phyloP scores from a whole-genome alignment of 2,329 filamentous ascomycete species.

The Ceratocystis albifundus region DNA sequence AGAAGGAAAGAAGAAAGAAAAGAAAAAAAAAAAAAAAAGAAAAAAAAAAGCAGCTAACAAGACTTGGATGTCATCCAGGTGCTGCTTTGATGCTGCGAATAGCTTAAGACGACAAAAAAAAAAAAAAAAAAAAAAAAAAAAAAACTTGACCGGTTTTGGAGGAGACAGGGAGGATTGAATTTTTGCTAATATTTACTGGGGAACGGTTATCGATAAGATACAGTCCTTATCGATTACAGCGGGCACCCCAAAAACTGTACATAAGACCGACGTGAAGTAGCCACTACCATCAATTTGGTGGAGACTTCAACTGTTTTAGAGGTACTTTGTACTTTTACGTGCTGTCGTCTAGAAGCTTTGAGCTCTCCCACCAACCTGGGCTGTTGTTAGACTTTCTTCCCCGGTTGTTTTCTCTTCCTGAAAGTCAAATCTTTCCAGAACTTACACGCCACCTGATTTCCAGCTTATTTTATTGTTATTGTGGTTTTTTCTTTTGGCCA shows the following conservation, averaged over 20 bases:
- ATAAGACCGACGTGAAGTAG: neutral
- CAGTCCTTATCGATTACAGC: conserved; percentile 24
- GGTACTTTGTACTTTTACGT: no score
- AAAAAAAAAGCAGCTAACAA: neutral
- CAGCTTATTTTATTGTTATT: neutral
- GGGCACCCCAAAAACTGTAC: conserved; percentile 24
- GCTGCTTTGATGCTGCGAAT: neutral
- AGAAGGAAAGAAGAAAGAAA: neutral
- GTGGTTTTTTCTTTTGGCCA: neutral
- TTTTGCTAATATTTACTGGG: neutral
- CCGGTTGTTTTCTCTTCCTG: no score
- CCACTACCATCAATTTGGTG: neutral
- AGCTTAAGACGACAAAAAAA: neutral
- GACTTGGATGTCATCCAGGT: no score
- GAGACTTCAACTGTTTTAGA: neutral
- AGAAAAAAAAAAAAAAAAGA: neutral
- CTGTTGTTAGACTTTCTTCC: neutral
- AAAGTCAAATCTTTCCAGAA: neutral
- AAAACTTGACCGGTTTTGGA: neutral
- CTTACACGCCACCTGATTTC: neutral
- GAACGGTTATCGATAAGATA: neutral
- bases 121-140: no score
- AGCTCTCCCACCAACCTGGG: neutral
- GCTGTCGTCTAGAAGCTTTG: no score
- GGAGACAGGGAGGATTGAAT: neutral